Evolutionary conservation across 306 rosid species (phyloP), one percentile per base, ranked within the genome.

Genomic region (Fragaria nilgerrensis): DNA sequence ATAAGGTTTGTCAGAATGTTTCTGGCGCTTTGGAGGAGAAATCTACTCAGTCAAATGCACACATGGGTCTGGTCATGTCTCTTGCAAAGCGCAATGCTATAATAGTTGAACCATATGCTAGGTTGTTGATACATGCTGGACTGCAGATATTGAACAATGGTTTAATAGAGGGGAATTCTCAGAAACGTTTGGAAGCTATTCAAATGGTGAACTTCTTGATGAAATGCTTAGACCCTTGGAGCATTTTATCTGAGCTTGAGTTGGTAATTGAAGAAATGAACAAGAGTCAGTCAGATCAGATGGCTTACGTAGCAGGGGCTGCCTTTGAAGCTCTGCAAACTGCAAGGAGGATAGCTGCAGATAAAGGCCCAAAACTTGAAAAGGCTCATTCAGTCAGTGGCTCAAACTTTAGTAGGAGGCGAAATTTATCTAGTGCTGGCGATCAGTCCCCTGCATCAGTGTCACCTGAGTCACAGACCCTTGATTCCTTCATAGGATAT

Each of bases 281-380:
- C 71, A 85, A 82, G 78, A 88, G 93, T n/a, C 95, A 89, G 25
- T 88, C 86, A 9, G 96, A 95, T 74, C 86, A 81, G 86, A 92
- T 89, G 96, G 92, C 89, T 7, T 90, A 75, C 77, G 93, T 95
- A 63, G 85, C 75, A 78, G 96, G 95, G 36, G 97, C 97, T 70
- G 97, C 98, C 23, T 89, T 79, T 83, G 98, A 94, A 83, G 96
- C 96, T 73, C 62, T 92, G 85, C 96, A 89, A 86, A 88, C 93
- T 55, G 97, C 96, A 20, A 90, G 80, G 80, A 86, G 83, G 76
- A 81, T 89, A 65, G 77, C 81, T 1, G 72, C 61, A 0, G 93
- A 83, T 59, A 86, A 86, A 76, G 90, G 82, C 27, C 78, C 87
- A 20, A 90, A 80, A 77, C 65, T 74, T 79, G 82, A 72, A 12